Evolutionary conservation across 768 basidiomycete species (phyloP), one percentile per base, ranked within the genome.

Genomic region (Lanmaoa rubissima): DNA sequence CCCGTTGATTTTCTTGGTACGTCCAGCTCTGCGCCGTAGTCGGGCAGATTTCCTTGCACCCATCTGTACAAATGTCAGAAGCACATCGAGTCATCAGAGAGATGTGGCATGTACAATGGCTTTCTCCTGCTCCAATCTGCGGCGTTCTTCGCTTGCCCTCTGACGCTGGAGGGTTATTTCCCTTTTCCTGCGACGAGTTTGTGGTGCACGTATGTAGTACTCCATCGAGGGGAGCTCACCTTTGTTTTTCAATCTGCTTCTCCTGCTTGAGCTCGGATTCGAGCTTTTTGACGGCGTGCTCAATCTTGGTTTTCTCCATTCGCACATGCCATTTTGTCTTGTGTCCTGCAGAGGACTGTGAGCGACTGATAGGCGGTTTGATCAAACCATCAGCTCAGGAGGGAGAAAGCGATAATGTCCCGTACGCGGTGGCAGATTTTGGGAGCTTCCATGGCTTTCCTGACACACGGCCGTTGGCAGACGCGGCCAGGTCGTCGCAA

Each of bases 1-100:
- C 40, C 88, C 88, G 57, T 87, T 88, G 57, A 94, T 81, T 72
- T 91, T 92, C 71, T 91, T 93, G 41, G 83, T 84, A 36, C 89
- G 78, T 41, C 91, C 91, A 47, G 84, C 85, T 73, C 76, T 87
- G 54, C 87, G 82, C 54, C 85, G 82, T 36, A 89, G 74, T 55
- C 91, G 78, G 16, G 88, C 87, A 40, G 90, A 82, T 71, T 87
- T 92, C 53, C 84, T 78, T 45, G 87, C 88, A 54, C 91, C 88
- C 86, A 94, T 88, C 91, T 92, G 35, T 24, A 62, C 55, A 51
- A 47, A 14, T 32, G 54, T 55, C 17, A 53, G 45, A 36, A 46
- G 39, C 11, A 41, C 16, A 34, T 42, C 52, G 53, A 24, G 13
- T 35, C 13, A 31, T 16, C 16, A 44, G 38, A 40, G 24, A 31